A percentile compares a stretch with the other conserved stretches of the same genome.
These are phyloP conservation scores for Sordaria brevicollis DNA, from an alignment of 495 filamentous ascomycete species.

Conservation along the genomic window DNA sequence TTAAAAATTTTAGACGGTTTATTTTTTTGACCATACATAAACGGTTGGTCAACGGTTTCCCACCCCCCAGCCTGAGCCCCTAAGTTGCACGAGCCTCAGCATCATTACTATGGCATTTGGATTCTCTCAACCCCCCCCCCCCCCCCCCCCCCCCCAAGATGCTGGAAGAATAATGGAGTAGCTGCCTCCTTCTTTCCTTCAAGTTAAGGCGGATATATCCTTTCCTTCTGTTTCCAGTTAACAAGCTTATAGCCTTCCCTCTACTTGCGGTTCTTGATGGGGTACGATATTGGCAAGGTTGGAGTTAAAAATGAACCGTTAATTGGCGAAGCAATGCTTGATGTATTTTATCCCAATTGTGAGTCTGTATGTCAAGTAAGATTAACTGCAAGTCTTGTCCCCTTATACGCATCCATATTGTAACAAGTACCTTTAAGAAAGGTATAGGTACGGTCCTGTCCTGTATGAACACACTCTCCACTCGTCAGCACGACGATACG, in stretches of 20 bases:
- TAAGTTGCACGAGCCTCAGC: too few species aligned
- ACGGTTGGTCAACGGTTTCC: too few species aligned
- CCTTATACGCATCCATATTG: neutral
- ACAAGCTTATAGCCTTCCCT: neutral
- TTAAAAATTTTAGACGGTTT: too few species aligned
- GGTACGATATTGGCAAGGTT: too few species aligned
- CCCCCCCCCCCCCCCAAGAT: too few species aligned
- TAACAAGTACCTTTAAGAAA: neutral
- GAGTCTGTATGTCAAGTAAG: neutral
- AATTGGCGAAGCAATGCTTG: neutral
- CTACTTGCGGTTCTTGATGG: neutral
- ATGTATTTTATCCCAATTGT: neutral
- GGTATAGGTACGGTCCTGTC: neutral
- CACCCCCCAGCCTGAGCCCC: too few species aligned
- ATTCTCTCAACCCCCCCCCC: too few species aligned
- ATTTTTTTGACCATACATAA: too few species aligned
- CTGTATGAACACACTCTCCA: neutral
- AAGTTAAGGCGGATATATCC: too few species aligned
- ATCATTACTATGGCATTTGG: too few species aligned
- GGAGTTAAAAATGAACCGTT: neutral
- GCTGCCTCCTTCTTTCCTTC: neutral
- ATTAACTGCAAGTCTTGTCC: neutral
- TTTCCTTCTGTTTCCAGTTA: too few species aligned
- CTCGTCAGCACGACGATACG: neutral
- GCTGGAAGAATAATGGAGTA: too few species aligned